Evolutionary conservation across 331 rosid species (phyloP).

Genomic region (Malus hybrid): DNA sequence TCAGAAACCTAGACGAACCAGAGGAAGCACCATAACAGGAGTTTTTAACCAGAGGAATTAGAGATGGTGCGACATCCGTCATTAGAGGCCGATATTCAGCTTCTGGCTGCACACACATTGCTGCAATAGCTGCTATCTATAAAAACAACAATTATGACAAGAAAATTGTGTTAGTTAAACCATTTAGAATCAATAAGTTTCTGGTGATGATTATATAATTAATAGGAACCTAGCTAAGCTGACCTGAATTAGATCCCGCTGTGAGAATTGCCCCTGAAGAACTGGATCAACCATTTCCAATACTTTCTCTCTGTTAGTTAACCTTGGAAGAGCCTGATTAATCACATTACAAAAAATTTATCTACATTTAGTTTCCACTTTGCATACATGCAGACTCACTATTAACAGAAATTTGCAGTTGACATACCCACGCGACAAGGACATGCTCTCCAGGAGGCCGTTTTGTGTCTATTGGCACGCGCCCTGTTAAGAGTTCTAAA

Average conservation of each 20-base stretch:
- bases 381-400: too few species aligned
- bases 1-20: slow-evolving; percentile 51
- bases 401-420: neutral
- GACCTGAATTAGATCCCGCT: slow-evolving; percentile 91
- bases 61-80: slow-evolving; percentile 90
- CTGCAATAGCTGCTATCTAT: slow-evolving; percentile 94
- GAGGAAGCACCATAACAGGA: slow-evolving; percentile 39
- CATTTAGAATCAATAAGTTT: neutral
- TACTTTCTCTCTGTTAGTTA: slow-evolving; percentile 77
- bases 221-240: neutral
- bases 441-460: slow-evolving; percentile 84
- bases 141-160: slow-evolving; percentile 3
- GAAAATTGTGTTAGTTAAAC: slow-evolving; percentile 1
- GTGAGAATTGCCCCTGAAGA: slow-evolving; percentile 64
- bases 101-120: slow-evolving; percentile 98
- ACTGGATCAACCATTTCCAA: slow-evolving; percentile 89
- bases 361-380: too few species aligned
- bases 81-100: slow-evolving; percentile 91
- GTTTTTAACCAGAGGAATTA: slow-evolving; percentile 66
- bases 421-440: slow-evolving; percentile 93
- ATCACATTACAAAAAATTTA: neutral
- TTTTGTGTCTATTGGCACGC: slow-evolving; percentile 77
- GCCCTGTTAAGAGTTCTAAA: slow-evolving; percentile 84
- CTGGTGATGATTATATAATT: neutral
- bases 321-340: slow-evolving; percentile 83